Conservation (phyloP, 331 rosid species). For the Quercus phellos region DNA sequence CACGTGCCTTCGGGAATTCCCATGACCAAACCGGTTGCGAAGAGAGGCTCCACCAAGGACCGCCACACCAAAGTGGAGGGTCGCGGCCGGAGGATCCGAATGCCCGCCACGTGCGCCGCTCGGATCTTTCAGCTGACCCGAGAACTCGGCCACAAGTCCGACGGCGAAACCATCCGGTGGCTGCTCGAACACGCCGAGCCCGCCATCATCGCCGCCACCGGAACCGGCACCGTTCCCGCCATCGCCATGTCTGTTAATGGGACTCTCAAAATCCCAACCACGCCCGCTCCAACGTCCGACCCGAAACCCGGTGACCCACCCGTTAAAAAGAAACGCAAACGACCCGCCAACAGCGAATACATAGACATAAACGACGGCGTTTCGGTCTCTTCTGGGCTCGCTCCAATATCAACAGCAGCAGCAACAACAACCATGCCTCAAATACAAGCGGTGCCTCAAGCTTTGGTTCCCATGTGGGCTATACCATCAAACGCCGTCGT, state of each 20-base stretch:
- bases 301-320: constrained; percentile 41
- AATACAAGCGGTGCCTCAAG: constrained; percentile 40
- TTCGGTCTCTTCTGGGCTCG: constrained; percentile 42
- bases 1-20: constrained; percentile 28
- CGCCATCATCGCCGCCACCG: constrained; percentile 78
- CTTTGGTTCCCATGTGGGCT: constrained; percentile 74
- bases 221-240: constrained; percentile 74
- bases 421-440: neutral
- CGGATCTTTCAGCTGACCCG: constrained; percentile 79
- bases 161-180: constrained; percentile 88
- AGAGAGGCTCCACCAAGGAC: constrained; percentile 64
- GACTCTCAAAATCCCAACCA: constrained; percentile 72
- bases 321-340: constrained; percentile 50
- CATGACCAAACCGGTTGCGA: constrained; percentile 23
- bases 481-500: constrained; percentile 70
- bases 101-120: constrained; percentile 85
- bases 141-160: constrained; percentile 84
- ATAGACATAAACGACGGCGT: constrained; percentile 55
- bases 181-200: constrained; percentile 76
- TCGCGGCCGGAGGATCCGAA: constrained; percentile 77
- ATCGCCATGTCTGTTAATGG: constrained; percentile 80
- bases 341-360: constrained; percentile 45
- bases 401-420: constrained; percentile 13
- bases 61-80: constrained; percentile 88
- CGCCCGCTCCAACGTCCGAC: constrained; percentile 16